phyloP scores from a whole-genome alignment of 352 stramenopile genomes.

The Thalassiosira sp. region DNA sequence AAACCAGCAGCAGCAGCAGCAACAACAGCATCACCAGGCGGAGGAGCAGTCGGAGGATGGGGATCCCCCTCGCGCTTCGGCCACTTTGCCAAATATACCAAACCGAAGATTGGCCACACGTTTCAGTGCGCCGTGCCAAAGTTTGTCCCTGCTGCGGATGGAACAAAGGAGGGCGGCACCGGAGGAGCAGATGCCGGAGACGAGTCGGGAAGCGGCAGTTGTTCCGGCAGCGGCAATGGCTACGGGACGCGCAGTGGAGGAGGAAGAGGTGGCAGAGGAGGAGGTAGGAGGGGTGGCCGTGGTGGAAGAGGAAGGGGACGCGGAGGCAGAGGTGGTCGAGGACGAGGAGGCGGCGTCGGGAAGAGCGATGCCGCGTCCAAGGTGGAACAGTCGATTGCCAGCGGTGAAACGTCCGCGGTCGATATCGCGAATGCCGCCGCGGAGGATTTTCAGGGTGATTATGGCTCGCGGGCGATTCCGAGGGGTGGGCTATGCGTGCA shows the following conservation, averaged over 20 bases:
- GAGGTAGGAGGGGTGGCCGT: constrained; percentile 2
- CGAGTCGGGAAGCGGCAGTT: constrained; percentile 17
- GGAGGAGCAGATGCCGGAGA: neutral
- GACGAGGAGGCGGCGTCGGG: neutral
- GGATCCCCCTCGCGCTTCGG: constrained; percentile 33
- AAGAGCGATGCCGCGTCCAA: neutral
- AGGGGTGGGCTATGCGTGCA: constrained; percentile 51
- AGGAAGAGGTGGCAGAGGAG: constrained; percentile 10
- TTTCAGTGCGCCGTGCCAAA: constrained; percentile 55
- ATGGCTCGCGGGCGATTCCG: constrained; percentile 38
- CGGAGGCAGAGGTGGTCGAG: constrained; percentile 1
- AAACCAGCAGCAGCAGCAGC: constrained; percentile 5
- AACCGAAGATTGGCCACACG: constrained; percentile 47
- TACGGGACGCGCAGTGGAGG: neutral
- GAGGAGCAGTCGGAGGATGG: constrained; percentile 3
- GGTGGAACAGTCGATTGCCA: constrained; percentile 19
- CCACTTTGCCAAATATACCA: constrained; percentile 57
- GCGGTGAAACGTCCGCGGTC: constrained; percentile 26
- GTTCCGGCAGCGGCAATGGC: neutral
- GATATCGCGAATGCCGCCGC: constrained; percentile 47
- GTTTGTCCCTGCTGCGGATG: constrained; percentile 24
- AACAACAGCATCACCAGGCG: neutral
- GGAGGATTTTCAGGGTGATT: constrained; percentile 32
- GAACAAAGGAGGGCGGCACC: neutral
- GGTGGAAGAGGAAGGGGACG: neutral